phyloP scores from a whole-genome alignment of 1,284 basidiomycete genomes.

The Malassezia pachydermatis region DNA sequence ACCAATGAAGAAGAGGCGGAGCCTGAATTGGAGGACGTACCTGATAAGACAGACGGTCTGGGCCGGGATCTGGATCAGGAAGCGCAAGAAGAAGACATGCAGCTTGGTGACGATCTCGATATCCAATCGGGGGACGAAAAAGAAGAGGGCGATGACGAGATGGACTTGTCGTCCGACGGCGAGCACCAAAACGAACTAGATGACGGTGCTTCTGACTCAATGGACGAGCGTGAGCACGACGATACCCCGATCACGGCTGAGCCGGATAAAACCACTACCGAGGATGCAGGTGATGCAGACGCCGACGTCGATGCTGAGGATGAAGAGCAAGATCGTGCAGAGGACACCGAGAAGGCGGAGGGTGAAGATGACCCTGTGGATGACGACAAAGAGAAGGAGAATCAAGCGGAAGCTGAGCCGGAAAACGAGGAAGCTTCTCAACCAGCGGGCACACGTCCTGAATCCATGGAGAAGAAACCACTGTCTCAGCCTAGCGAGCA shows the following conservation, averaged over 20 bases:
- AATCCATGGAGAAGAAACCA: too few species aligned
- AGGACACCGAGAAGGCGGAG: slow-evolving; percentile 26
- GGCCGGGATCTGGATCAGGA: slow-evolving; percentile 45
- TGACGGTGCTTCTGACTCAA: slow-evolving; percentile 10
- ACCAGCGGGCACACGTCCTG: too few species aligned
- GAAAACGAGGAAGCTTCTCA: slow-evolving; percentile 7
- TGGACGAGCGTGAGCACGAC: slow-evolving; percentile 4
- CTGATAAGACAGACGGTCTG: slow-evolving; percentile 49
- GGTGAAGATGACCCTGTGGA: slow-evolving; percentile 22
- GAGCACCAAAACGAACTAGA: slow-evolving; percentile 11
- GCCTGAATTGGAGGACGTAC: slow-evolving; percentile 43
- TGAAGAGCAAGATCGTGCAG: slow-evolving; percentile 24
- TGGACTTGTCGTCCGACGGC: neutral
- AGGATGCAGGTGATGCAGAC: slow-evolving; percentile 13
- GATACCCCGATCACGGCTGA: neutral
- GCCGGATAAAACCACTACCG: neutral
- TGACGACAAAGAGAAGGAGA: slow-evolving; percentile 16
- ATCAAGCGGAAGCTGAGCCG: slow-evolving; percentile 18
- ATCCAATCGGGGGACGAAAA: slow-evolving; percentile 22
- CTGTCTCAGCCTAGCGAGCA: neutral
- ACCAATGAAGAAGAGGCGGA: slow-evolving; percentile 25
- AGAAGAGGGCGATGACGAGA: slow-evolving; percentile 21
- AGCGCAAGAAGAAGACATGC: slow-evolving; percentile 43
- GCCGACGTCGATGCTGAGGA: slow-evolving; percentile 28
- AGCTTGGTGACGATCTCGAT: slow-evolving; percentile 33